Evolutionary conservation across 2,329 filamentous ascomycete species (phyloP).

Genomic region (Lachnellula cervina): DNA sequence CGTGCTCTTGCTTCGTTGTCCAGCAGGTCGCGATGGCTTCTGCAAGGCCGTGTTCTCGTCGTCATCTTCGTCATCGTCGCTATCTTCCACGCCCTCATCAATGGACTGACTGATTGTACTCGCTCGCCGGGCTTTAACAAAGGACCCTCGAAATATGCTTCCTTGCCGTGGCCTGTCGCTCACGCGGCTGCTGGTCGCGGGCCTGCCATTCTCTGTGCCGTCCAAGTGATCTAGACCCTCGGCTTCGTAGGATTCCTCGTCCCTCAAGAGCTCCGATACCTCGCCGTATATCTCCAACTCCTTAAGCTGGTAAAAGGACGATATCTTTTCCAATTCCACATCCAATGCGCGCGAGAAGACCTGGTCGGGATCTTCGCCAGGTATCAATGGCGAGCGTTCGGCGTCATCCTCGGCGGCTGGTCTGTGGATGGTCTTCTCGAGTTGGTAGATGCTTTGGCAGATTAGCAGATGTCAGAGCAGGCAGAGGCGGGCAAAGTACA

Average conservation of each 20-base stretch:
- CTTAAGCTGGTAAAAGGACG: conserved; percentile 83
- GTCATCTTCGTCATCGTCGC: conserved; percentile 63
- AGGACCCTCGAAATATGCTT: conserved; percentile 50
- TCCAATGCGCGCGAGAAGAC: conserved; percentile 80
- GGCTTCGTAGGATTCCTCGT: conserved; percentile 61
- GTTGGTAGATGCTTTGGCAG: conserved; percentile 73
- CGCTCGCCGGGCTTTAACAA: conserved; percentile 40
- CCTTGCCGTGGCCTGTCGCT: conserved; percentile 38
- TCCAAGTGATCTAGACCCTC: conserved; percentile 31
- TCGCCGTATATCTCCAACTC: conserved; percentile 83
- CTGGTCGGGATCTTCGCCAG: conserved; percentile 66
- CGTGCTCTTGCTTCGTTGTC: conserved; percentile 31
- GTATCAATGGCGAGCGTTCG: conserved; percentile 80
- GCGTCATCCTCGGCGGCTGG: conserved; percentile 57
- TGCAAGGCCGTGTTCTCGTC: conserved; percentile 49
- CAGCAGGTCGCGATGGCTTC: conserved; percentile 27
- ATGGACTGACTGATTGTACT: conserved; percentile 41
- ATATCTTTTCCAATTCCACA: conserved; percentile 89
- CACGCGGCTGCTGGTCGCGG: conserved; percentile 39
- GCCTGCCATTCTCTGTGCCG: conserved; percentile 31
- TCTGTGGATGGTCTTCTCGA: conserved; percentile 79
- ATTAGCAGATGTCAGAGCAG: not conserved
- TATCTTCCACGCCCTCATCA: conserved; percentile 57
- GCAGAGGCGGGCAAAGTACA: conserved; percentile 52
- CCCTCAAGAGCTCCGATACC: conserved; percentile 68